Percentiles rank a stretch among this genome's conserved stretches.
Evolutionary conservation across 805 yeast species (phyloP).

Genomic region (Yamadazyma takamatsuzukensis): DNA sequence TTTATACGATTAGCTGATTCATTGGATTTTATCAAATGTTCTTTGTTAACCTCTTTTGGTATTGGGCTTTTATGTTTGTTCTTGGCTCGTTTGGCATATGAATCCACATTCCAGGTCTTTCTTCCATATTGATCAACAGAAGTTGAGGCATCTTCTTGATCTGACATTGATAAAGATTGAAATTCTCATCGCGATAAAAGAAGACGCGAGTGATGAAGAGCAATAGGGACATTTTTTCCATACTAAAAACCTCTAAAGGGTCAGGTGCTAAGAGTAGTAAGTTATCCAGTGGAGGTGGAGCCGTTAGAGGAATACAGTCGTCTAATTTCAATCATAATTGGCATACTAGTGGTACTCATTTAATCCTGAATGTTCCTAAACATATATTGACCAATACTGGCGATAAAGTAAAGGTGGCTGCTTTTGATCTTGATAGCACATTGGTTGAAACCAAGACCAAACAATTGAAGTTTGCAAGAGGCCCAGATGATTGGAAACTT

Average conservation of each 20-base stretch:
- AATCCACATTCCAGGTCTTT: constrained; percentile 69
- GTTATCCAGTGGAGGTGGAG: too few relatives aligned
- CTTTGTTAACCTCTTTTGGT: constrained; percentile 1
- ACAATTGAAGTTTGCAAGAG: constrained; percentile 45
- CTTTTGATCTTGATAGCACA: constrained; percentile 86
- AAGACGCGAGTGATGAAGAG: too few relatives aligned
- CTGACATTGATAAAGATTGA: too few relatives aligned
- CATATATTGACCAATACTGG: neutral
- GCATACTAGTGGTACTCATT: constrained; percentile 36
- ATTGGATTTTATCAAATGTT: constrained; percentile 4
- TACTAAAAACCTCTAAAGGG: too few relatives aligned
- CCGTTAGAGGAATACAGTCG: too few relatives aligned
- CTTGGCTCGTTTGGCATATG: constrained; percentile 49
- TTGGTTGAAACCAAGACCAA: constrained; percentile 66
- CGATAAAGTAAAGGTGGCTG: constrained; percentile 44
- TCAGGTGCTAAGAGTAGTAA: too few relatives aligned
- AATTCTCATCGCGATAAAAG: too few relatives aligned
- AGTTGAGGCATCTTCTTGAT: constrained; percentile 1
- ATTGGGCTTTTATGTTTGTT: constrained; percentile 13
- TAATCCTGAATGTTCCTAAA: constrained; percentile 27
- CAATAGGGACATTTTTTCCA: too few relatives aligned
- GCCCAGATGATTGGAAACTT: constrained; percentile 73
- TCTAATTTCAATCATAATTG: constrained; percentile 6
- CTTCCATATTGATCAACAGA: constrained; percentile 53
- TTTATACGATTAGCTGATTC: constrained; percentile 15